Percentiles rank a stretch among this genome's conserved stretches.
These are phyloP conservation scores for Cornus suecica DNA, from an alignment of 148 eudicot genomes.

Conservation along the genomic window DNA sequence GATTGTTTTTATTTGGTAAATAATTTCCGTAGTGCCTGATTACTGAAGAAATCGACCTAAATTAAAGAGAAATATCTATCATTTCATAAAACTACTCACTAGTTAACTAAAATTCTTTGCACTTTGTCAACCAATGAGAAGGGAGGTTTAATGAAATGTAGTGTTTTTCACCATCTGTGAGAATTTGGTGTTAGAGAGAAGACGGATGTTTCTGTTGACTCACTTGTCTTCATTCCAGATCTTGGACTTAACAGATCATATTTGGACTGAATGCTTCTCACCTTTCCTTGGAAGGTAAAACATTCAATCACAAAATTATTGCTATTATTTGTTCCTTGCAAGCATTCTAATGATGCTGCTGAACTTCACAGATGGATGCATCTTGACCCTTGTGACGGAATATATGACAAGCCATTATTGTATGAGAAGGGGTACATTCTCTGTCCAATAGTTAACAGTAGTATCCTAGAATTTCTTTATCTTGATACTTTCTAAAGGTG, in stretches of 20 bases:
- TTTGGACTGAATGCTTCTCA: slow-evolving; percentile 95
- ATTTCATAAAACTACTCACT: background rate
- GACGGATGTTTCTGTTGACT: background rate
- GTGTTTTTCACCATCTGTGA: background rate
- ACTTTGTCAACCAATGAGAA: background rate
- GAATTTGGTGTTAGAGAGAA: background rate
- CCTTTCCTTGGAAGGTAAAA: slow-evolving; percentile 74
- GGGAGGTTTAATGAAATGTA: background rate
- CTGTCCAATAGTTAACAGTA: background rate
- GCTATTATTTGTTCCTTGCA: slow-evolving; percentile 7
- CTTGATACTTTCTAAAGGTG: background rate
- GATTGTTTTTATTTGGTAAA: background rate
- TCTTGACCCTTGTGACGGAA: slow-evolving; percentile 98
- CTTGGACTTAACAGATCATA: slow-evolving; percentile 90
- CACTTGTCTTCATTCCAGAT: slow-evolving; percentile 36
- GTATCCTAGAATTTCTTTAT: background rate
- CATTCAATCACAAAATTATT: slow-evolving; percentile 4
- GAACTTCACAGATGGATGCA: slow-evolving; percentile 85
- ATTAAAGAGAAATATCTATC: background rate
- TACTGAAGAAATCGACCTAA: background rate
- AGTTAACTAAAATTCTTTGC: background rate
- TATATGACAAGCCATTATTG: slow-evolving; percentile 85
- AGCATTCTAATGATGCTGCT: background rate
- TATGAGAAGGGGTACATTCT: slow-evolving; percentile 85
- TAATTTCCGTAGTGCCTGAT: background rate